A percentile compares a stretch with the other conserved stretches of the same genome.
phyloP scores from a whole-genome alignment of 2,329 filamentous ascomycete species.

The Lachnellula subtilissima region DNA sequence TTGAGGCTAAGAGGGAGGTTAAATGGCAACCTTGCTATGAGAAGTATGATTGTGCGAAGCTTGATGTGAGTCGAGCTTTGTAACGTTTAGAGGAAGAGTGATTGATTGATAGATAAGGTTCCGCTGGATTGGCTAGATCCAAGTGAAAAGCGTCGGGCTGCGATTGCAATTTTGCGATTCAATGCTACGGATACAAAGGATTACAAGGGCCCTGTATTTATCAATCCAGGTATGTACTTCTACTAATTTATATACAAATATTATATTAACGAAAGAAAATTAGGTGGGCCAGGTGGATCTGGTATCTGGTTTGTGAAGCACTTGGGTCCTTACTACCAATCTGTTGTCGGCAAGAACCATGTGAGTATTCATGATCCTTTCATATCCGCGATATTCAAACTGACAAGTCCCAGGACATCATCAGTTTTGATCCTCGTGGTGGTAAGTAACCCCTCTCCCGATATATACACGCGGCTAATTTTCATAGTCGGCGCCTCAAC shows the following conservation, averaged over 20 bases:
- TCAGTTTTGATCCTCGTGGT: slow-evolving; percentile 49
- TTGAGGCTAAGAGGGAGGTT: slow-evolving; percentile 7
- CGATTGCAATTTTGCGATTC: slow-evolving; percentile 17
- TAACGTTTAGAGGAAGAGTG: not conserved
- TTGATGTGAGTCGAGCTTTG: slow-evolving; percentile 14
- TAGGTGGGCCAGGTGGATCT: slow-evolving; percentile 43
- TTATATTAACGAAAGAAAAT: not conserved
- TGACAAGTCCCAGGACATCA: slow-evolving; percentile 35
- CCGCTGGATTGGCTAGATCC: slow-evolving; percentile 22
- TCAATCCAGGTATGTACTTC: slow-evolving; percentile 14
- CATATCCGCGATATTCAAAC: not conserved
- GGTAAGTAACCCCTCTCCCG: slow-evolving; percentile 20
- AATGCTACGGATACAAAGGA: slow-evolving; percentile 15
- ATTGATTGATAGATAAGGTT: slow-evolving; percentile 7
- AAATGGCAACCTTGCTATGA: slow-evolving; percentile 23
- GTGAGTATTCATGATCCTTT: slow-evolving; percentile 25
- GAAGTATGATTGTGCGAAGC: slow-evolving; percentile 20
- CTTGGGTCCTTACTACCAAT: slow-evolving; percentile 31
- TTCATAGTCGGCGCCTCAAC: slow-evolving; percentile 12
- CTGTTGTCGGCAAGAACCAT: slow-evolving; percentile 43
- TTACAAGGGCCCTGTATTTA: slow-evolving; percentile 20
- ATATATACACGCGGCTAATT: too few species aligned
- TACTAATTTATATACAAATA: not conserved
- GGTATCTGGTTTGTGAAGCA: slow-evolving; percentile 28
- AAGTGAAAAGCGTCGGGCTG: slow-evolving; percentile 12